A percentile compares a stretch with the other conserved stretches of the same genome.
phyloP scores from a whole-genome alignment of 1,284 basidiomycete species.

The Athelia sp. region DNA sequence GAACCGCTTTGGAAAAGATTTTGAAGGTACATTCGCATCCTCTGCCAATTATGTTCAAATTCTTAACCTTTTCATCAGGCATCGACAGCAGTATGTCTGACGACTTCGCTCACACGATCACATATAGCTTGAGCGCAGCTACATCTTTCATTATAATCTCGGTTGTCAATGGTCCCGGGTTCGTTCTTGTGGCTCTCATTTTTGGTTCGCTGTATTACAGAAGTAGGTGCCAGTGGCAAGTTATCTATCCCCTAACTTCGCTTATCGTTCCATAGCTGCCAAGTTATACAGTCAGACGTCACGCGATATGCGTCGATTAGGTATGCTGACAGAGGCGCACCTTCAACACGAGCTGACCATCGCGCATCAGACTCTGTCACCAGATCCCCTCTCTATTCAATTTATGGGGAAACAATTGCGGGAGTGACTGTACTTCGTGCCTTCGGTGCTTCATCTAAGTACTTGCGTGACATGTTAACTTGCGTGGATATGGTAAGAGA shows the following conservation, averaged over 20 bases:
- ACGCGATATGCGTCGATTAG: constrained; percentile 83
- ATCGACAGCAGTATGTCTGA: constrained; percentile 86
- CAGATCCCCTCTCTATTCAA: constrained; percentile 90
- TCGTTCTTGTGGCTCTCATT: constrained; percentile 57
- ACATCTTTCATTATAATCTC: constrained; percentile 76
- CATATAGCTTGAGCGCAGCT: constrained; percentile 49
- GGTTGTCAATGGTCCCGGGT: constrained; percentile 71
- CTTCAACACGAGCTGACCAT: too few species aligned
- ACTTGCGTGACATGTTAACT: not conserved
- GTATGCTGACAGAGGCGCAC: too few species aligned
- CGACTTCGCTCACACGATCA: constrained; percentile 77
- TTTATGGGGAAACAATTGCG: constrained; percentile 87
- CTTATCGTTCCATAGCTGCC: constrained; percentile 37
- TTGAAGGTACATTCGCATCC: constrained; percentile 56
- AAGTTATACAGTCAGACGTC: constrained; percentile 81
- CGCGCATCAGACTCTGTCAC: too few species aligned
- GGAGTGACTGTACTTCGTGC: constrained; percentile 87
- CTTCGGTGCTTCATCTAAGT: constrained; percentile 77
- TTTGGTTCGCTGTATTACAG: constrained; percentile 67
- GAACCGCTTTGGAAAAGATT: constrained; percentile 92
- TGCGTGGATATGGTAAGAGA: not conserved
- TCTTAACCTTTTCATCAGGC: constrained; percentile 35
- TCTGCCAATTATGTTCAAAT: not conserved
- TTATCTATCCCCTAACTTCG: not conserved
- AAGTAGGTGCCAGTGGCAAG: constrained; percentile 35